phyloP scores from a whole-genome alignment of 805 yeast genomes.

The Kodamaea hsintzibuensis region DNA sequence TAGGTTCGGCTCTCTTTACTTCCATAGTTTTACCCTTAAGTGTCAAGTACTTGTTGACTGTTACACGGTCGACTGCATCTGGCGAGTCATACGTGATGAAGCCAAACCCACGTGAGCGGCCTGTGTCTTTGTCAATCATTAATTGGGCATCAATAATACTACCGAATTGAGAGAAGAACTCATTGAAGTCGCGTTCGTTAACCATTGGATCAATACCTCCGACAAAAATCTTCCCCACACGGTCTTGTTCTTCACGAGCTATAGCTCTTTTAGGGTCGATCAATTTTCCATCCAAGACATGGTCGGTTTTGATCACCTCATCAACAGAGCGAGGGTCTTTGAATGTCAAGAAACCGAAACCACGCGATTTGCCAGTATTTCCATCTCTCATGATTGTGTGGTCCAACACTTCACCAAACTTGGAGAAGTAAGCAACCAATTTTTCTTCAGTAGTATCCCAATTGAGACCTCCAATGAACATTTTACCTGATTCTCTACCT shows the following conservation, averaged over 20 bases:
- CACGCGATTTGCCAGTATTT: constrained; percentile 85
- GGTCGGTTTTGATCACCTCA: constrained; percentile 82
- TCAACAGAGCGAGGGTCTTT: constrained; percentile 79
- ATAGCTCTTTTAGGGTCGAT: constrained; percentile 98
- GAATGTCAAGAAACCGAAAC: constrained; percentile 92
- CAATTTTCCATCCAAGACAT: constrained; percentile 89
- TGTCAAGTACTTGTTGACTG: constrained; percentile 75
- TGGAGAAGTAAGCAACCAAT: constrained; percentile 74
- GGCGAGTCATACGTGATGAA: constrained; percentile 95
- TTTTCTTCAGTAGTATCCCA: constrained; percentile 97
- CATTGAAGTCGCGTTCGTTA: constrained; percentile 85
- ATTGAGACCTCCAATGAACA: constrained; percentile 95
- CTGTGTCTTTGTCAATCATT: constrained; percentile 96
- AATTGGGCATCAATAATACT: constrained; percentile 92
- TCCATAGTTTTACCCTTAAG: constrained; percentile 87
- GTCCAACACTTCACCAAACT: constrained; percentile 87
- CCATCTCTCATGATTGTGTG: constrained; percentile 92
- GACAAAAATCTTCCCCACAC: constrained; percentile 93
- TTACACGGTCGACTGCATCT: constrained; percentile 87
- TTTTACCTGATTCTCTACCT: constrained; percentile 73
- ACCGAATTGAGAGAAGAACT: constrained; percentile 85
- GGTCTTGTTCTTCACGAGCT: constrained; percentile 96
- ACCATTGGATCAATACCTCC: constrained; percentile 97
- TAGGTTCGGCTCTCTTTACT: constrained; percentile 81
- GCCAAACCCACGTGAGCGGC: constrained; percentile 96